phyloP scores from a whole-genome alignment of 2,329 filamentous ascomycete genomes.

The Colletotrichum cordylinicola region DNA sequence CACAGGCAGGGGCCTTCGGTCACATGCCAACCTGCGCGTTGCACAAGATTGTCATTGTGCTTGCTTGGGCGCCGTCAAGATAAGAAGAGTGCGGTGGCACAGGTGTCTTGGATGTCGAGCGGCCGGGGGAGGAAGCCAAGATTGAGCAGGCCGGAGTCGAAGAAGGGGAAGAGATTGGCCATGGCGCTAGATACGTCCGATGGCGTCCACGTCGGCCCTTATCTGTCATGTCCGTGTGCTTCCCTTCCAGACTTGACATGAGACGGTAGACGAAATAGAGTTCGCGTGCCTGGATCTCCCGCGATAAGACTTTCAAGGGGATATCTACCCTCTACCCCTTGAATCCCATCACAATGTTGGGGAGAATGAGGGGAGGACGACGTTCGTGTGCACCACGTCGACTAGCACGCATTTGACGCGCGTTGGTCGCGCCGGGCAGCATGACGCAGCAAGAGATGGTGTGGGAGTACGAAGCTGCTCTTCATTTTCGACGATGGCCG shows the following conservation, averaged over 20 bases:
- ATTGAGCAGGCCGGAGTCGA: background rate
- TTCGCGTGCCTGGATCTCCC: background rate
- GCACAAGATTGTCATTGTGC: background rate
- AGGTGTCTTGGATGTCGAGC: background rate
- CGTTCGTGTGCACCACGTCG: background rate
- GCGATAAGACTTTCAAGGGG: background rate
- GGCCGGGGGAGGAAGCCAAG: background rate
- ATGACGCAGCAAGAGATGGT: background rate
- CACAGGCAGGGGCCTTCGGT: background rate
- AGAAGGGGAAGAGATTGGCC: background rate
- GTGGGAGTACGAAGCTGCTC: background rate
- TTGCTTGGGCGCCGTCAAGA: background rate
- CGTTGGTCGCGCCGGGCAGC: background rate
- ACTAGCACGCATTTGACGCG: background rate
- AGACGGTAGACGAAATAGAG: constrained; percentile 13
- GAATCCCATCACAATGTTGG: background rate
- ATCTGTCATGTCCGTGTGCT: background rate
- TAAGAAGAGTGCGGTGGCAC: background rate
- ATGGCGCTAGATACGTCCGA: background rate
- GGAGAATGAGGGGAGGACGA: background rate
- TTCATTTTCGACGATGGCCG: background rate
- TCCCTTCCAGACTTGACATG: background rate
- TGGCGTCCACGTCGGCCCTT: background rate
- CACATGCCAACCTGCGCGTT: background rate
- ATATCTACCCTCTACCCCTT: background rate